Evolutionary conservation across 768 basidiomycete genomes (phyloP), one percentile per base, ranked within the genome.

Genomic region (Candolleomyces eurysporus): DNA sequence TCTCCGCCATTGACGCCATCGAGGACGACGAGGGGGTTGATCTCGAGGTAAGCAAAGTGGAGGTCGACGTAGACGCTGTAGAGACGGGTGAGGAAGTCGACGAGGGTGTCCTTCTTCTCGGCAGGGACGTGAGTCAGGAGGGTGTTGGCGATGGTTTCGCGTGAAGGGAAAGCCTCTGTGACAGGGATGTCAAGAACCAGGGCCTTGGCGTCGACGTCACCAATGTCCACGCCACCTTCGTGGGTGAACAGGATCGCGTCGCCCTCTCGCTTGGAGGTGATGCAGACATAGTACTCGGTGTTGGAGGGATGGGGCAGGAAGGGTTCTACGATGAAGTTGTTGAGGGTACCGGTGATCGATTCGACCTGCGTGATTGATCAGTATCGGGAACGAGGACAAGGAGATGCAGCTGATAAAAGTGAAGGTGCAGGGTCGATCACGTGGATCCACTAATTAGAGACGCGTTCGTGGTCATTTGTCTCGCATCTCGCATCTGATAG

Each of bases 11-110:
- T 78, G 65, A 84, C 87, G 60, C 83, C 88, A 73, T 97, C 95
- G 69, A 98, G 88, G 72, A 93, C 91, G 71, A 98, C 89, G 59
- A 99, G 87, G 48, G 97, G 97, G 84, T 98, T 99, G 78, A 99
- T 99, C 79, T 98, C 96, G 71, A 99, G 93, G 81, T 99, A 98
- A 21, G 97, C 94, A 73, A 98, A 99, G 83, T 99, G 97, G 57
- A 98, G 90, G 75, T 99, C 95, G 67, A 95, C 96, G 75, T 98
- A 98, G 69, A 98, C 94, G 64, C 89, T 89, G 86, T 99, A 98
- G 31, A 98, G 88, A 62, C 96, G 86, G 75, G 91, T 82, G 71
- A 99, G 82, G 80, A 98, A 99, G 79, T 98, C 96, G 69, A 91
- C 85, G 63, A 98, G 89, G 39, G 93, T 92, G 63, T 95, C 91